These are phyloP conservation scores for Starmera quercuum DNA, from an alignment of 805 yeast genomes.

Conservation along the genomic window DNA sequence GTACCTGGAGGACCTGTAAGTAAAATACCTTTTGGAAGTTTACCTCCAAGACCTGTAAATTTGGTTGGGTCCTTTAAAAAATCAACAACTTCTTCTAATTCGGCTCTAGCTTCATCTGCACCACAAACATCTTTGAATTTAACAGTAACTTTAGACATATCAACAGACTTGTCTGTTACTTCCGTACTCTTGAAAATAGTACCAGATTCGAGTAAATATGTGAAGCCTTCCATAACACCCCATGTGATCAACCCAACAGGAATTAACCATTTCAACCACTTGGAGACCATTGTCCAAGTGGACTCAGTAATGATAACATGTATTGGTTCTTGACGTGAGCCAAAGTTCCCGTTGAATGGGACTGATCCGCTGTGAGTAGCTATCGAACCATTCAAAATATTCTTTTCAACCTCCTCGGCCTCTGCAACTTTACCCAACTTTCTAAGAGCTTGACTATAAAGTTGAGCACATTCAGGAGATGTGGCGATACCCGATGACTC, in stretches of 20 bases:
- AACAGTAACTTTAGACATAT: slow-evolving; percentile 78
- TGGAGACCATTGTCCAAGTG: slow-evolving; percentile 65
- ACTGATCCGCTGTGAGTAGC: slow-evolving; percentile 11
- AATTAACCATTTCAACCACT: slow-evolving; percentile 84
- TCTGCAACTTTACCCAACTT: slow-evolving; percentile 71
- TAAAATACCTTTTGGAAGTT: slow-evolving; percentile 93
- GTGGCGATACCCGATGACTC: slow-evolving; percentile 92
- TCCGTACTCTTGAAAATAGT: slow-evolving; percentile 72
- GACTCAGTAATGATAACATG: slow-evolving; percentile 93
- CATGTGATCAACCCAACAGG: slow-evolving; percentile 76
- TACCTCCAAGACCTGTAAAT: slow-evolving; percentile 95
- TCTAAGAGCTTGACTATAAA: slow-evolving; percentile 76
- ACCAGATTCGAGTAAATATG: slow-evolving; percentile 74
- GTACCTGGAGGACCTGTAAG: slow-evolving; percentile 99
- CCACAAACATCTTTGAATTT: slow-evolving; percentile 93
- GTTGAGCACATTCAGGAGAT: slow-evolving; percentile 67
- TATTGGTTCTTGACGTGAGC: slow-evolving; percentile 74
- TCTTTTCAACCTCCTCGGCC: slow-evolving; percentile 58
- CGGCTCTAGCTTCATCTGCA: slow-evolving; percentile 97
- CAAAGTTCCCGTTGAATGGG: slow-evolving; percentile 32
- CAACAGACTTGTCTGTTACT: slow-evolving; percentile 70
- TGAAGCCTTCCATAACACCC: slow-evolving; percentile 73
- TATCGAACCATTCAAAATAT: slow-evolving; percentile 27
- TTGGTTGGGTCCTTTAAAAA: slow-evolving; percentile 93
- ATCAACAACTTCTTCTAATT: slow-evolving; percentile 96